phyloP scores from a whole-genome alignment of 2,329 filamentous ascomycete species.

The Fusarium sp. region DNA sequence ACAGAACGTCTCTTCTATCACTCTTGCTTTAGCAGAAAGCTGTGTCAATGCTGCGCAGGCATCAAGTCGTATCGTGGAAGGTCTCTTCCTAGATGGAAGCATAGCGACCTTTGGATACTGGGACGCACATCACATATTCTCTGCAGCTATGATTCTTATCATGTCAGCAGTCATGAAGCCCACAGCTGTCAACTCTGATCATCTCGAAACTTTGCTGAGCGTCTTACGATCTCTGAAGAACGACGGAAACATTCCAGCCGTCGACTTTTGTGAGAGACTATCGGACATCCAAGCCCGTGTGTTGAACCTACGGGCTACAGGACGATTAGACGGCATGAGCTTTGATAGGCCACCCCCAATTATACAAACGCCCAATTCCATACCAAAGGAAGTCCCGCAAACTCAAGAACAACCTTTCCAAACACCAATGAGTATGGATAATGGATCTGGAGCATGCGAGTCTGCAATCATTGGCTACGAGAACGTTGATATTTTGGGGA shows the following conservation, averaged over 20 bases:
- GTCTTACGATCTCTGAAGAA: constrained; percentile 44
- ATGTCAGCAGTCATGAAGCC: constrained; percentile 47
- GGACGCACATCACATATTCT: constrained; percentile 48
- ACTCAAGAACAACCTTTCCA: background rate
- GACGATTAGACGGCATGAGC: constrained; percentile 5
- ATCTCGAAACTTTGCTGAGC: constrained; percentile 43
- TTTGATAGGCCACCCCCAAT: background rate
- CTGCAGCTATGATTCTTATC: constrained; percentile 44
- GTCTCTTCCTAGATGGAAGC: constrained; percentile 31
- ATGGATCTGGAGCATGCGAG: background rate
- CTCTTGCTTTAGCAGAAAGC: constrained; percentile 45
- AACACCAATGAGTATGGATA: constrained; percentile 6
- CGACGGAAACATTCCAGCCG: constrained; percentile 43
- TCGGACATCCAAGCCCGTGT: constrained; percentile 40
- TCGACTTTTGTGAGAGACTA: constrained; percentile 43
- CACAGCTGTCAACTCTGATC: constrained; percentile 38
- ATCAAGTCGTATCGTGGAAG: constrained; percentile 41
- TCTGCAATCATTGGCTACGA: constrained; percentile 16
- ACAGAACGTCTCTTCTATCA: constrained; percentile 45
- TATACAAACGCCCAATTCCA: background rate
- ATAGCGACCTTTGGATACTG: constrained; percentile 47
- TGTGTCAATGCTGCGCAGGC: constrained; percentile 46
- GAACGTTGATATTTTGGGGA: constrained; percentile 38
- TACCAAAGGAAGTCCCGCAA: background rate
- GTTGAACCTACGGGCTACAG: constrained; percentile 21